Evolutionary conservation across 768 basidiomycete species (phyloP), one percentile per base, ranked within the genome.

Genomic region (Tylopilus balloui): DNA sequence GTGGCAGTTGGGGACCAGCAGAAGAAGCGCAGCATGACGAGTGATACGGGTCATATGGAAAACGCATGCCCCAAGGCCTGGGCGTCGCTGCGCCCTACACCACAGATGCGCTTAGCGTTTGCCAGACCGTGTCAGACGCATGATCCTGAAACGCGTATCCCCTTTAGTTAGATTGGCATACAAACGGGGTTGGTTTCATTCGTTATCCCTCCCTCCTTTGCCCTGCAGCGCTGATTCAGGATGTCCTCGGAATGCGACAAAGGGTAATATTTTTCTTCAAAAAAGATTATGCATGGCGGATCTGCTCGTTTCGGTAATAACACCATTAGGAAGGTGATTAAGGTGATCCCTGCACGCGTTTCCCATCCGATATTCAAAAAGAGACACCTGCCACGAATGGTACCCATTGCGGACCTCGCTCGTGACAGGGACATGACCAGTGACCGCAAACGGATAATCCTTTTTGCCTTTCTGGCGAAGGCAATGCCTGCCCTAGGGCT

Each of bases 211-310:
- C 42, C 37, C 37, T 45, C 21, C 37, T 50, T n/a, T 2, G 14
- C 34, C 29, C 12, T 27, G 50, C 32, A 27, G 34, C n/a, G 37
- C 21, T 17, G 50, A 47, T 27, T 21, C 17, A 21, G 31, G 37
- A 48, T 43, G 47, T 57, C 57, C 55, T 50, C 63, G 58, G 56
- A 61, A 44, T 42, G 45, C 23, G 27, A 46, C 36, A 47, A 42
- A 49, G 42, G 34, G 35, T 17, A 31, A 42, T 50, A 35, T 28
- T 24, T 47, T 21, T 48, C 28, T 48, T 31, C 17, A 20, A 34
- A 42, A 43, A 42, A 11, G 19, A 47, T 48, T 21, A 28, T 35
- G 47, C 32, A 25, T 38, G 19, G 50, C 32, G 49, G 37, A 57
- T 48, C 51, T 50, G 52, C 42, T 51, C n/a, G 41, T 50, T 34